phyloP scores from a whole-genome alignment of 1,139 yeast genomes.

The Geotrichum phurueaensis region DNA sequence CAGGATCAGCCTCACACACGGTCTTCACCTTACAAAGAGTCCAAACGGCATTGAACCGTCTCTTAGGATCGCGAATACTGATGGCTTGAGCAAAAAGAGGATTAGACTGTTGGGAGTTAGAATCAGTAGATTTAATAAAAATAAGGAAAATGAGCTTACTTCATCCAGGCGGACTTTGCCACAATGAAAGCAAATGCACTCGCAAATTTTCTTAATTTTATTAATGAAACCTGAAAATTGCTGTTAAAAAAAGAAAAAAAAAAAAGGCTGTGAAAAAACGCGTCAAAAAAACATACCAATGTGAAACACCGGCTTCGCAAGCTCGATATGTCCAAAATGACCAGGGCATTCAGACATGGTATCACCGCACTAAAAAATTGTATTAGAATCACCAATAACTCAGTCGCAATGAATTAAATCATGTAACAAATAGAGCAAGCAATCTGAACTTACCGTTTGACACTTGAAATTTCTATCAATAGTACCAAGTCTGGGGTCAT shows the following conservation, averaged over 20 bases:
- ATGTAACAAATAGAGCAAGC: background rate
- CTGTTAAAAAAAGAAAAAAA: constrained; percentile 90
- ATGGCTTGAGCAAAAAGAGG: constrained; percentile 86
- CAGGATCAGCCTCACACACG: constrained; percentile 90
- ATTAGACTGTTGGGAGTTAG: constrained; percentile 34
- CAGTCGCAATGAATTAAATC: constrained; percentile 1
- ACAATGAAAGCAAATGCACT: constrained; percentile 97
- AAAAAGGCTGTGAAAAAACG: background rate
- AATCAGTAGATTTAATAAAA: background rate
- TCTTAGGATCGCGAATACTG: constrained; percentile 86
- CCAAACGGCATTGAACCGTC: constrained; percentile 97
- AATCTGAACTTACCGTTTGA: constrained; percentile 53
- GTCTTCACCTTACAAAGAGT: constrained; percentile 80
- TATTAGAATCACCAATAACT: background rate
- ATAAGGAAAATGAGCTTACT: constrained; percentile 30
- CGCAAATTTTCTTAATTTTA: constrained; percentile 90
- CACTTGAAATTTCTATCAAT: constrained; percentile 95
- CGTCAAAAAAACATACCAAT: constrained; percentile 47
- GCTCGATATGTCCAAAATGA: constrained; percentile 97
- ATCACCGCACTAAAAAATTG: constrained; percentile 63
- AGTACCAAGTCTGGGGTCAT: constrained; percentile 95
- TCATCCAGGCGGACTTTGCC: constrained; percentile 90
- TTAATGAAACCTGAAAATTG: constrained; percentile 52
- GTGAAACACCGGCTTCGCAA: constrained; percentile 97
- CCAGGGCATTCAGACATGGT: constrained; percentile 99